Evolutionary conservation across 1,284 basidiomycete genomes (phyloP).

Genomic region (Meira nashicola): DNA sequence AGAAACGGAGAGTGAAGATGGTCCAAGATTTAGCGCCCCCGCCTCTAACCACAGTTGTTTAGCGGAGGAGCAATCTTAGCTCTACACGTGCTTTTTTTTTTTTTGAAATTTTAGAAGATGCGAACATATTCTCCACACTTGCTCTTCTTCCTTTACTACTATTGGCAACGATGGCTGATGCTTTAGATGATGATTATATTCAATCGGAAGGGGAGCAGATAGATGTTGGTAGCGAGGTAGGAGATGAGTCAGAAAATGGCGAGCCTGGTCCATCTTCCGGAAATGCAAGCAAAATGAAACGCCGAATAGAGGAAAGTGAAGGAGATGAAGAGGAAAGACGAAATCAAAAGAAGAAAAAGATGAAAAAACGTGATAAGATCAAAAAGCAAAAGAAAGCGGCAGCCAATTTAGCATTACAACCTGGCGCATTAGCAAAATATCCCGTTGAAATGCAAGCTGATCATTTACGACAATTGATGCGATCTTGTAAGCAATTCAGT

Average conservation of each 20-base stretch:
- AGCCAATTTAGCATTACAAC: constrained; percentile 17
- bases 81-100: too few relatives aligned
- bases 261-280: background rate
- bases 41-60: too few relatives aligned
- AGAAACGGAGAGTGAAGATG: too few relatives aligned
- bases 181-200: constrained; percentile 25
- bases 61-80: too few relatives aligned
- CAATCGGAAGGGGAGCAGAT: constrained; percentile 28
- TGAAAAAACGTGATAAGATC: constrained; percentile 31
- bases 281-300: constrained; percentile 2
- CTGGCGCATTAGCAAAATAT: constrained; percentile 27
- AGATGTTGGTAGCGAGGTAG: background rate
- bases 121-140: too few relatives aligned
- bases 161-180: background rate
- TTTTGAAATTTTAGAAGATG: too few relatives aligned
- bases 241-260: background rate
- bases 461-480: constrained; percentile 26
- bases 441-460: constrained; percentile 43
- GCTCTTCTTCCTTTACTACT: too few relatives aligned
- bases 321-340: constrained; percentile 32
- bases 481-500: constrained; percentile 28
- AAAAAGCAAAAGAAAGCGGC: constrained; percentile 28
- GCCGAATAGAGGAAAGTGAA: background rate
- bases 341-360: constrained; percentile 30
- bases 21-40: too few relatives aligned